phyloP scores from a whole-genome alignment of 2,329 filamentous ascomycete species.

The Emmonsiellopsis sp. region DNA sequence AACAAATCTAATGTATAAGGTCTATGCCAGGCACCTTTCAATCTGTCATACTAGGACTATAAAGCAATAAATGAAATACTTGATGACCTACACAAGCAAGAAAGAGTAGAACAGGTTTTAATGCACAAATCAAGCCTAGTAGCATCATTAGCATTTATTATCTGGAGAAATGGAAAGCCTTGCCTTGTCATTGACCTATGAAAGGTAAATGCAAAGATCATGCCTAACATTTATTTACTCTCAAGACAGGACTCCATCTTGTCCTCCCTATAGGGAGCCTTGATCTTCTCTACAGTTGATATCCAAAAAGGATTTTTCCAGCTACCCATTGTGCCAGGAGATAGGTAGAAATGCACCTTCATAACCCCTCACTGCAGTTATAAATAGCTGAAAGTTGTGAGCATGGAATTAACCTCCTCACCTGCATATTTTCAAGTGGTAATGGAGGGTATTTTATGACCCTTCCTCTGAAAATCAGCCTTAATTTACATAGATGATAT shows the following conservation, averaged over 20 bases:
- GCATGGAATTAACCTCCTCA: not conserved
- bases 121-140: too few species aligned
- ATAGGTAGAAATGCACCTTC: not conserved
- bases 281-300: not conserved
- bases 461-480: not conserved
- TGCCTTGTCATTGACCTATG: not conserved
- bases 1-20: too few species aligned
- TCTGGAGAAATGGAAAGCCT: not conserved
- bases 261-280: not conserved
- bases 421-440: not conserved
- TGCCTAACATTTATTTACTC: not conserved
- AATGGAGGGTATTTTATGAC: not conserved
- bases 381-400: not conserved
- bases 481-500: not conserved
- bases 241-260: not conserved
- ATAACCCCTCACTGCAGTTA: not conserved
- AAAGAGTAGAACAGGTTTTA: too few species aligned
- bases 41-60: too few species aligned
- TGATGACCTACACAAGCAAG: too few species aligned
- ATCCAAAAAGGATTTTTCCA: slow-evolving; percentile 1
- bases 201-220: not conserved
- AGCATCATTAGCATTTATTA: too few species aligned
- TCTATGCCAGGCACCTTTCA: too few species aligned
- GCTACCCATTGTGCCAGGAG: not conserved
- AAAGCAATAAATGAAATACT: too few species aligned